Evolutionary conservation across 202 grass and related monocot genomes (phyloP), one percentile per base, ranked within the genome.

Genomic region (Zizania palustris): DNA sequence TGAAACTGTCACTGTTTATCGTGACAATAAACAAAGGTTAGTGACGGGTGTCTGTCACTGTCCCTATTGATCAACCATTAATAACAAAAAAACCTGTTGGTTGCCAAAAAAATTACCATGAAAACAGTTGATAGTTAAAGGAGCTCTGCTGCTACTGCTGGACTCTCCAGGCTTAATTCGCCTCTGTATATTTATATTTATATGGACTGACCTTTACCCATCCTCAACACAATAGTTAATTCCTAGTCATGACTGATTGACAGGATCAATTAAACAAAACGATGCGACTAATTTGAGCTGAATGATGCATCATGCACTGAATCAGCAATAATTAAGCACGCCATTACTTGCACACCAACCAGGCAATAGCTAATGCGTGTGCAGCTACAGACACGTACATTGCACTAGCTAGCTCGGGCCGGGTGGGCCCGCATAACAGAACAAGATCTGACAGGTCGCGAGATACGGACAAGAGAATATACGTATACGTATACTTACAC

Each of bases 381-480:
- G 19, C 51, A 55, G 51, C 51, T 55, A 55, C 51, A 55, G 3
- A n/a, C 10, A 69, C 21, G 43, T 34, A 45, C 41, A 42, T 42
- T 19, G 11, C 40, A 66, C 39, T 61, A 42, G 28, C 28, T 28
- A 28, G 28, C 28, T 28, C 2, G 68, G 18, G 65, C 4, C 6
- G 51, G 53, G 15, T 36, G 18, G 36, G 46, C 16, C 51, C n/a
- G 51, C 64, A 19, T 65, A 72, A 81, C 76, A 53, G 50, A 84
- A 81, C 72, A 84, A 77, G 65, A 81, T 85, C 51, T 81, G 86
- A 59, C 81, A 88, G 81, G 66, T 76, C 16, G 50, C 50, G 48
- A 42, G 67, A 66, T 68, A 39, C 41, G 75, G 39, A 41, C 46
- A 71, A 65, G 59, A 36, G 82, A 73, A 53, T 53, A 54, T 19